A percentile compares a stretch with the other conserved stretches of the same genome.
Evolutionary conservation across 177 flowering plant genomes (phyloP).

Genomic region (Vitis hybrid): DNA sequence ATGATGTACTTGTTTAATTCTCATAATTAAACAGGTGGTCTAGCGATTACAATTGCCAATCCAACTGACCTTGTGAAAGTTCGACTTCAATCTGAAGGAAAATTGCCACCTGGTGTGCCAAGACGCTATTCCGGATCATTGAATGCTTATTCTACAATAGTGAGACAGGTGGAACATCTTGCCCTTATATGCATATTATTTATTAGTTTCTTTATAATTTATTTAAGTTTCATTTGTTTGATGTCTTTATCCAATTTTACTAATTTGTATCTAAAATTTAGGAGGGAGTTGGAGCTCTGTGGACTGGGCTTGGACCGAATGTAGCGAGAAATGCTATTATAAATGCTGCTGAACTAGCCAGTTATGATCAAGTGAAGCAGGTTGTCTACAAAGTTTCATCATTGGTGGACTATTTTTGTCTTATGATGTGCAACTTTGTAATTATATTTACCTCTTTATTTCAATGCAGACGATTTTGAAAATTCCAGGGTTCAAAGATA

Average conservation of each 20-base stretch:
- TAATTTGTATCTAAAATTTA: constrained; percentile 20
- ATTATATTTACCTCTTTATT: constrained; percentile 11
- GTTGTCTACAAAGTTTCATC: constrained; percentile 27
- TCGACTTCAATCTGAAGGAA: constrained; percentile 97
- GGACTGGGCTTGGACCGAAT: constrained; percentile 99
- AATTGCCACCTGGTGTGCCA: constrained; percentile 80
- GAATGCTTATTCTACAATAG: constrained; percentile 87
- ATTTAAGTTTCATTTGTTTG: neutral
- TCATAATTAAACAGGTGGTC: constrained; percentile 56
- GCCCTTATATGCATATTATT: neutral
- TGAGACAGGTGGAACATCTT: constrained; percentile 59
- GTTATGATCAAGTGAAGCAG: constrained; percentile 98
- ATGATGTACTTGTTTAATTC: too few relatives aligned
- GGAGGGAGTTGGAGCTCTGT: constrained; percentile 89
- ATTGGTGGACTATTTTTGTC: neutral
- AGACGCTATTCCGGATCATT: constrained; percentile 90
- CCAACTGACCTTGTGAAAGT: constrained; percentile 99
- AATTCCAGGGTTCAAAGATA: constrained; percentile 89
- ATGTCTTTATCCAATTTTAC: neutral
- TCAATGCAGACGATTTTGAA: constrained; percentile 76
- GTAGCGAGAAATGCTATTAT: constrained; percentile 89
- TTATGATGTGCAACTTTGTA: neutral
- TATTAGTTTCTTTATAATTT: neutral
- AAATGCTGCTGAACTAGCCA: constrained; percentile 98
- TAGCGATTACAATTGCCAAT: constrained; percentile 84